phyloP scores from a whole-genome alignment of 2,329 filamentous ascomycete genomes.

The Ophiostoma triangulosporum region DNA sequence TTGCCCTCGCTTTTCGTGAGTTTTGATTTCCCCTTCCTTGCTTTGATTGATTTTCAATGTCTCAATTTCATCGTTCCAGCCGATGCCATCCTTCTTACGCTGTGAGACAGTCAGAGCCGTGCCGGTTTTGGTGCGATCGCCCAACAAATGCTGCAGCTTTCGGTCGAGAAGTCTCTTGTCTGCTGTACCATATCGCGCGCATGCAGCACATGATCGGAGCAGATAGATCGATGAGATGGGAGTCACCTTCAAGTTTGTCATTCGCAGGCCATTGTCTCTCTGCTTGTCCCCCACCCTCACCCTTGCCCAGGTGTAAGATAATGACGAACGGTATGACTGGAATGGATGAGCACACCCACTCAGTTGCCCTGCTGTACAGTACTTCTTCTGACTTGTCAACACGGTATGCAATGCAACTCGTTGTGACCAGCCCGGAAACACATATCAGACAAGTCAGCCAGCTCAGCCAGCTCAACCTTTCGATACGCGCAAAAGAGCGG shows the following conservation, averaged over 20 bases:
- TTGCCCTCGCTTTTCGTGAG: neutral
- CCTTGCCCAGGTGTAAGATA: too few relatives aligned
- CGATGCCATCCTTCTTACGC: too few relatives aligned
- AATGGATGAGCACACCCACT: neutral
- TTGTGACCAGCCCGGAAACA: neutral
- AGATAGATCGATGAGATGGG: neutral
- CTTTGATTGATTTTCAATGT: neutral
- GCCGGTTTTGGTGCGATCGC: conserved; percentile 4
- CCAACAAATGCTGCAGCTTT: conserved; percentile 10
- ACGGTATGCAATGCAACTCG: neutral
- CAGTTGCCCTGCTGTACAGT: neutral
- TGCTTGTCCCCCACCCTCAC: neutral
- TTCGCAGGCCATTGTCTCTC: neutral
- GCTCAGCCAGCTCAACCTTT: neutral
- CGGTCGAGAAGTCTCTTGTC: conserved; percentile 5
- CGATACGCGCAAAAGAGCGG: neutral
- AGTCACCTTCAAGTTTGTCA: neutral
- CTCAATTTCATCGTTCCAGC: too few relatives aligned
- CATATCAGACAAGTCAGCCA: neutral
- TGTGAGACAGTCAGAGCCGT: conserved; percentile 9
- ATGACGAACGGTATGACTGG: too few relatives aligned
- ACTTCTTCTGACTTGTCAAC: neutral
- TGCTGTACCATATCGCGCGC: conserved; percentile 1
- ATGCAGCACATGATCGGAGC: neutral
- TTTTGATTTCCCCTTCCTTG: neutral